Evolutionary conservation across 2,329 filamentous ascomycete species (phyloP).

Genomic region (Ophiostoma fasciatum): DNA sequence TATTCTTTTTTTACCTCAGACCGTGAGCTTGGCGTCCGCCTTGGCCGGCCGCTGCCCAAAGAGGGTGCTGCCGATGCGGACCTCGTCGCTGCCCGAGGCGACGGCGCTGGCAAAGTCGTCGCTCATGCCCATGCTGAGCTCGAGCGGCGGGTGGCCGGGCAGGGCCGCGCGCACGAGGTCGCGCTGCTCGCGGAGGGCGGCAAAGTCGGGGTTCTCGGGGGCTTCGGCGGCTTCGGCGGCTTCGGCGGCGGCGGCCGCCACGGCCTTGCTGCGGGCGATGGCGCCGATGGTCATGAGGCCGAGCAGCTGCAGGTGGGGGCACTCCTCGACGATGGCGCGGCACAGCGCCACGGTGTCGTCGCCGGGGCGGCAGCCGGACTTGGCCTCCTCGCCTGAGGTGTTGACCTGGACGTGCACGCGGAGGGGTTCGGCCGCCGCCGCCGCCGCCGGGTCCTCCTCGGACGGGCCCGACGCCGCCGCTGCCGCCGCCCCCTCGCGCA

Average conservation of each 20-base stretch:
- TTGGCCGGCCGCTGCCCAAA: slow-evolving; percentile 74
- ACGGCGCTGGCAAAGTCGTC: slow-evolving; percentile 89
- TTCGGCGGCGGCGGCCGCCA: slow-evolving; percentile 55
- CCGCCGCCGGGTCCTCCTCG: background rate
- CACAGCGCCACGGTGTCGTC: slow-evolving; percentile 49
- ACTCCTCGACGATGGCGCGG: slow-evolving; percentile 51
- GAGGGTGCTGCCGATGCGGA: slow-evolving; percentile 84
- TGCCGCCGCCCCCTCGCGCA: slow-evolving; percentile 14
- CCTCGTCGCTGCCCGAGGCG: slow-evolving; percentile 68
- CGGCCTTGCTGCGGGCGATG: slow-evolving; percentile 67
- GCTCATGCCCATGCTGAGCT: slow-evolving; percentile 98
- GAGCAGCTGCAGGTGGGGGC: slow-evolving; percentile 57
- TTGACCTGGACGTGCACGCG: slow-evolving; percentile 87
- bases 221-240: slow-evolving; percentile 58
- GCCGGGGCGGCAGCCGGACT: slow-evolving; percentile 65
- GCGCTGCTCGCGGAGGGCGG: slow-evolving; percentile 49
- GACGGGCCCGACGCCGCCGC: background rate
- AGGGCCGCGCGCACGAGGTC: slow-evolving; percentile 44
- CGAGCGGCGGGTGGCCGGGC: slow-evolving; percentile 27
- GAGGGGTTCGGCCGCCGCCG: slow-evolving; percentile 27
- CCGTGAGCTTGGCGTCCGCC: slow-evolving; percentile 58
- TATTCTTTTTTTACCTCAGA: too few relatives aligned
- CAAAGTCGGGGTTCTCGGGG: slow-evolving; percentile 82
- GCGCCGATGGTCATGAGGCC: slow-evolving; percentile 97
- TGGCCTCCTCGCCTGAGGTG: slow-evolving; percentile 75